A percentile compares a stretch with the other conserved stretches of the same genome.
phyloP scores from a whole-genome alignment of 495 filamentous ascomycete genomes.

The Lindgomyces ingoldianus region DNA sequence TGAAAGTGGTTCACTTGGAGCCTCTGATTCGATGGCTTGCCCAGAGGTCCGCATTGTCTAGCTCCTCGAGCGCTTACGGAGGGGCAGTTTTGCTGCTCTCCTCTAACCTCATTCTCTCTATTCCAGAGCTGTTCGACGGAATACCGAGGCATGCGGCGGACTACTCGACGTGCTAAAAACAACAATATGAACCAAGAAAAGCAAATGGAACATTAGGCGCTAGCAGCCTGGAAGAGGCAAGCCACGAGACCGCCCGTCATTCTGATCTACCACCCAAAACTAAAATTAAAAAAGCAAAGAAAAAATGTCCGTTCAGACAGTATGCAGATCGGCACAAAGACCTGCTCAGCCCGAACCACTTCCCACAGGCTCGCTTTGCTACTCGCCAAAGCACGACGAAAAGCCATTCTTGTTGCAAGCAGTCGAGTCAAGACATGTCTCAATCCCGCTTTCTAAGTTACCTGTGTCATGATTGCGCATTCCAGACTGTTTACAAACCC shows the following conservation, averaged over 20 bases:
- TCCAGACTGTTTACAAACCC: background rate
- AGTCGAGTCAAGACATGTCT: background rate
- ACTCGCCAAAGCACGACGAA: background rate
- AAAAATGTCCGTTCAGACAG: constrained; percentile 1
- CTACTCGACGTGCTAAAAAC: background rate
- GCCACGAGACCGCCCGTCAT: background rate
- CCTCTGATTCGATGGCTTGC: background rate
- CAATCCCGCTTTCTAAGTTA: background rate
- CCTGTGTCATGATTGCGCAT: background rate
- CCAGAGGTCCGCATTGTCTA: background rate
- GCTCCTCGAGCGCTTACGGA: constrained; percentile 8
- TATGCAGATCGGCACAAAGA: background rate
- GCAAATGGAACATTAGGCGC: background rate
- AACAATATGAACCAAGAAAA: background rate
- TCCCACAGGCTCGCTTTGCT: background rate
- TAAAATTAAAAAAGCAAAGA: background rate
- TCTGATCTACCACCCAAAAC: background rate
- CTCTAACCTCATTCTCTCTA: background rate
- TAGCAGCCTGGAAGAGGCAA: background rate
- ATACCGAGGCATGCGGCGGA: background rate
- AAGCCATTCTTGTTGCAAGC: background rate
- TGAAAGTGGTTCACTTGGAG: background rate
- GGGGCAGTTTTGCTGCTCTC: background rate
- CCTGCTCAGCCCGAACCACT: background rate
- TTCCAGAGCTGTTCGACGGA: background rate